A percentile compares a stretch with the other conserved stretches of the same genome.
Evolutionary conservation across 257 asterid species (phyloP).

Genomic region (Solanum chiquidenum): DNA sequence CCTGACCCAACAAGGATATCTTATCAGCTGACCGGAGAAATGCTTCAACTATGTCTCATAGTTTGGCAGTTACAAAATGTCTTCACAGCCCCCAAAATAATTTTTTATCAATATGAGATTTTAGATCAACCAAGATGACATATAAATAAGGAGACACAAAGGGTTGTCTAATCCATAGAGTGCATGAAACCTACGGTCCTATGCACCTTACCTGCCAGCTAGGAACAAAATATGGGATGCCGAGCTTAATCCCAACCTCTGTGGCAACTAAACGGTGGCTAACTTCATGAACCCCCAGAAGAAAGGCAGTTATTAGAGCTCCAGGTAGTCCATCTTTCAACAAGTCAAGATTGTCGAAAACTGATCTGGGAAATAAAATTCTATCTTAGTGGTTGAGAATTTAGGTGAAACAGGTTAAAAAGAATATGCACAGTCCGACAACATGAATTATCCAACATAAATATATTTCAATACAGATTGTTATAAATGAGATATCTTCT

Average conservation of each 20-base stretch:
- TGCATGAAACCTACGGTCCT: neutral
- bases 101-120: neutral
- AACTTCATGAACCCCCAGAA: slow-evolving; percentile 74
- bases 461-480: neutral
- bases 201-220: slow-evolving; percentile 80
- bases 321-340: slow-evolving; percentile 84
- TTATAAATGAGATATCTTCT: neutral
- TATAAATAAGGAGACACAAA: neutral
- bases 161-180: neutral
- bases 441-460: neutral
- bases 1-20: neutral
- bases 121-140: neutral
- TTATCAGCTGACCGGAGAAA: neutral
- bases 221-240: slow-evolving; percentile 90
- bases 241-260: slow-evolving; percentile 67
- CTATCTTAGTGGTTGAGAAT: neutral
- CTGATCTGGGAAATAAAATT: slow-evolving; percentile 44
- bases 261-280: slow-evolving; percentile 68
- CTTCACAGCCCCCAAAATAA: neutral
- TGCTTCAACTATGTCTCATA: neutral
- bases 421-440: neutral
- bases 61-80: neutral
- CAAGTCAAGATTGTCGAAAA: slow-evolving; percentile 57
- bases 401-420: neutral
- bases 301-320: slow-evolving; percentile 77